Percentiles rank a stretch among this genome's conserved stretches.
These are phyloP conservation scores for Pyricularia sp. DNA, from an alignment of 2,329 filamentous ascomycete species.

Conservation along the genomic window DNA sequence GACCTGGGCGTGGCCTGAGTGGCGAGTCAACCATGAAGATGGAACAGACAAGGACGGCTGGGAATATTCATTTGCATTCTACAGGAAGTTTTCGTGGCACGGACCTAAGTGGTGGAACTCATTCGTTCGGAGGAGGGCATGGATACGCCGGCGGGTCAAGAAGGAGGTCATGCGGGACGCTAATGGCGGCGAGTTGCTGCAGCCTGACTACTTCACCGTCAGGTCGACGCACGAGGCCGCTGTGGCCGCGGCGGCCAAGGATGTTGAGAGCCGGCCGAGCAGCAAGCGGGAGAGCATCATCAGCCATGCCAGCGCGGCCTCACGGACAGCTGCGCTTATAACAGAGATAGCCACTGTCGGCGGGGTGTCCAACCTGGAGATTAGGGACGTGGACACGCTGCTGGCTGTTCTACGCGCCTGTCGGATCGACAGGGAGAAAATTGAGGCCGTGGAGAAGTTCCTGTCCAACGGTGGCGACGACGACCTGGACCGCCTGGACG, in stretches of 20 bases:
- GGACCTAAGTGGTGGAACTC: slow-evolving; percentile 87
- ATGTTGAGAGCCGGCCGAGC: slow-evolving; percentile 6
- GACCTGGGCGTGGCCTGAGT: slow-evolving; percentile 73
- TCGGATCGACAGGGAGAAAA: slow-evolving; percentile 81
- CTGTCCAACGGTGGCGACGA: slow-evolving; percentile 57
- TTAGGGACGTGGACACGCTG: slow-evolving; percentile 58
- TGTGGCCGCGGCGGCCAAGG: slow-evolving; percentile 25
- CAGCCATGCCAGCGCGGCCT: slow-evolving; percentile 15
- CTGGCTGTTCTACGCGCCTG: slow-evolving; percentile 58
- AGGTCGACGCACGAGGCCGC: slow-evolving; percentile 40
- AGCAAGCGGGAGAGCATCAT: slow-evolving; percentile 24
- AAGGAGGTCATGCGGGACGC: slow-evolving; percentile 31
- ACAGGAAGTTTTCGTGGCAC: slow-evolving; percentile 72
- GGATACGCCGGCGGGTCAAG: slow-evolving; percentile 74
- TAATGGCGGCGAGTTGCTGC: slow-evolving; percentile 43
- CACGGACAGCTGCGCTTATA: slow-evolving; percentile 5
- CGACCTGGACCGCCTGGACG: slow-evolving; percentile 66
- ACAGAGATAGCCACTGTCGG: slow-evolving; percentile 10
- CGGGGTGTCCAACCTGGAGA: slow-evolving; percentile 47
- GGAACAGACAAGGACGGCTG: slow-evolving; percentile 79
- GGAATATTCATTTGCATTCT: slow-evolving; percentile 91
- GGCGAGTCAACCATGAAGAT: slow-evolving; percentile 61
- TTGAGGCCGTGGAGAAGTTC: slow-evolving; percentile 71
- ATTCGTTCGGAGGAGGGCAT: slow-evolving; percentile 82
- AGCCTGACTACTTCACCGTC: slow-evolving; percentile 72